Base-by-base conservation (phyloP, 2,329 filamentous ascomycete genomes). In the Keithomyces neogunnii region DNA sequence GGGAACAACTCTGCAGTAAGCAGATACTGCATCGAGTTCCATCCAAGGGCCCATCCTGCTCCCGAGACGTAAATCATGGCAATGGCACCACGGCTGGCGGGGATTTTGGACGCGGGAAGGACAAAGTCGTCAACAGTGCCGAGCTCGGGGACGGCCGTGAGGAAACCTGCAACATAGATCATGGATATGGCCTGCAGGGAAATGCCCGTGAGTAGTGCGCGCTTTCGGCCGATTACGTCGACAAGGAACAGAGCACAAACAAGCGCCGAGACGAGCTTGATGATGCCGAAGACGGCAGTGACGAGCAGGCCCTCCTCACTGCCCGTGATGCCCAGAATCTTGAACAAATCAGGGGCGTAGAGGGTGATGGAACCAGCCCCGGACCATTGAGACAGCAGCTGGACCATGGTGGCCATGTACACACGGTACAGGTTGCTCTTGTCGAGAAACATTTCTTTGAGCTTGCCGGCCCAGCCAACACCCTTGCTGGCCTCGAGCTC, bases 1-100 rank as follows among this genome's bases (percentile, higher is more conserved):
- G 87, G 86, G 70, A 88, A 91, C 54, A 91, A 76, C 63, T 91
- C 87, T 1, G 85, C 84, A 11, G 86, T 89, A 51, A 91, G 77
- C 3, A 91, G 75, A 63, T 90, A 91, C 67, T 89, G 86, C 74
- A 88, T 86, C 1, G 76, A 80, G 69, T 89, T 89, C 85, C 82
- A 90, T 36, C 80, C 84, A 3, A 86, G 69, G 2, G 84, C 84
- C 83, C 84, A 88, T 1, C 84, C 85, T 51, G 81, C 75, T 2
- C 84, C 85, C 0, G 78, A 84, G 26, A 88, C 49, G 63, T 85
- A 89, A 57, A 89, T 87, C 81, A 87, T 85, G 46, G 81, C 83
- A 53, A 88, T 81, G 10, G 86, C 87, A 3, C 79, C 84, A 29
- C 76, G 81, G 49, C 83, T 85, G 3, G 82, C 78, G 1, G 70